Evolutionary conservation across 1,139 yeast genomes (phyloP), one percentile per base, ranked within the genome.

Genomic region (Candida buenavistaensis): DNA sequence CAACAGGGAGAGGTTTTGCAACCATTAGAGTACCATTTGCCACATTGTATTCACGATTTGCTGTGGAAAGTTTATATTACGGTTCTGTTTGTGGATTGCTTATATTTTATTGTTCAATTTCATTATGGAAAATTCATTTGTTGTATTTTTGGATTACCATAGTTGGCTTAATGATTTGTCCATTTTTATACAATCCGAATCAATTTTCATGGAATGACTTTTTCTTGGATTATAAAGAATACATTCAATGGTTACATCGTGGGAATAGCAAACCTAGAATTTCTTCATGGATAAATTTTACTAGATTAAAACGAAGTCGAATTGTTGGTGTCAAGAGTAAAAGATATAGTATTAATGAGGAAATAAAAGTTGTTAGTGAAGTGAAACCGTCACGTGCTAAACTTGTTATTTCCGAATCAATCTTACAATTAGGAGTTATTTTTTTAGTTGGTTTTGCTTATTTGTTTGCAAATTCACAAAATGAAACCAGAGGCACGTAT

Each of bases 1-100:
- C 78, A 2, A 75, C 80, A 0, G 80, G 79, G 8, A 55, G 80
- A 50, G 78, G 78, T 1, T 72, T 75, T 51, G 76, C 80, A 23
- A 75, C 80, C 0, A 54, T 62, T 2, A 54, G 80, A 43, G 62
- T 65, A 6, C 62, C 75, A 6, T 72, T 74, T 46, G 52, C 72
- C 1, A 51, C 55, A 1, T 51, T 75, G 6, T 75, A 72, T 49
- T 54, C 77, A 2, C 51, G 78, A 32, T 75, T 68, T 52, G 73
- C 78, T 0, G 48, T 59, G 12, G 75, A 68, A 28, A 68, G 78
- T 41, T 54, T 72, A 22, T 68, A 72, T 38, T 65, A 60, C 47
- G 78, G 77, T 0, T 61, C 65, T 0, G 44, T 54, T 3, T 57
- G 66, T 21, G 59, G 67, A 9, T 35, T 71, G 24, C 49, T 74